A percentile compares a stretch with the other conserved stretches of the same genome.
phyloP scores from a whole-genome alignment of 140 eudicot genomes.

The Oenanthe javanica region DNA sequence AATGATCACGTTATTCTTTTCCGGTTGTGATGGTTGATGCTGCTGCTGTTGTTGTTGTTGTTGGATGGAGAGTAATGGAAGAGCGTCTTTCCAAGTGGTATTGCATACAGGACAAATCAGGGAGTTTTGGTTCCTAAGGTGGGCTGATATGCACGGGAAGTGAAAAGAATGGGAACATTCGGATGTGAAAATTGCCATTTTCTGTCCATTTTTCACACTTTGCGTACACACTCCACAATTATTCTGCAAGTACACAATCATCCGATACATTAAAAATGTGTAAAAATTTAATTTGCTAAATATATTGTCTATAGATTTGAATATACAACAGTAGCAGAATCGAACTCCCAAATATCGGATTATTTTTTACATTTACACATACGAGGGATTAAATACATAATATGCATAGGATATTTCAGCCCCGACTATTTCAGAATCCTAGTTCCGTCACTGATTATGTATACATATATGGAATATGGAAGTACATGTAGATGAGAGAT shows the following conservation, averaged over 20 bases:
- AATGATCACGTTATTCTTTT: background rate
- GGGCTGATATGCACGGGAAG: conserved; percentile 73
- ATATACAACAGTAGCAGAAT: background rate
- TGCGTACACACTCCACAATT: conserved; percentile 80
- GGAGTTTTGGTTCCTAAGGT: conserved; percentile 30
- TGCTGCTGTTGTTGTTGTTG: no score
- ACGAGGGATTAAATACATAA: background rate
- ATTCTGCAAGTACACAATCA: conserved; percentile 46
- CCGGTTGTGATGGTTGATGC: background rate
- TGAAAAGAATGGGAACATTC: conserved; percentile 87
- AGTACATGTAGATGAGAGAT: no score
- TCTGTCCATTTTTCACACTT: conserved; percentile 76
- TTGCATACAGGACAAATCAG: conserved; percentile 74
- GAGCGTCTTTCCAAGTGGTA: conserved; percentile 68
- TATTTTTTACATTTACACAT: background rate
- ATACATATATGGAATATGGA: no score
- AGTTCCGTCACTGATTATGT: no score
- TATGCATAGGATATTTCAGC: no score
- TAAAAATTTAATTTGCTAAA: background rate
- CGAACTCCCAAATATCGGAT: background rate
- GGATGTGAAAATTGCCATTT: conserved; percentile 76
- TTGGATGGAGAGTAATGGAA: conserved; percentile 53
- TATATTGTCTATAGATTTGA: background rate
- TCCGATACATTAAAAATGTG: background rate
- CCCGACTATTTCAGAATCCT: no score